Conservation (phyloP, 2,329 filamentous ascomycete genomes). For the Xylaria sp. region DNA sequence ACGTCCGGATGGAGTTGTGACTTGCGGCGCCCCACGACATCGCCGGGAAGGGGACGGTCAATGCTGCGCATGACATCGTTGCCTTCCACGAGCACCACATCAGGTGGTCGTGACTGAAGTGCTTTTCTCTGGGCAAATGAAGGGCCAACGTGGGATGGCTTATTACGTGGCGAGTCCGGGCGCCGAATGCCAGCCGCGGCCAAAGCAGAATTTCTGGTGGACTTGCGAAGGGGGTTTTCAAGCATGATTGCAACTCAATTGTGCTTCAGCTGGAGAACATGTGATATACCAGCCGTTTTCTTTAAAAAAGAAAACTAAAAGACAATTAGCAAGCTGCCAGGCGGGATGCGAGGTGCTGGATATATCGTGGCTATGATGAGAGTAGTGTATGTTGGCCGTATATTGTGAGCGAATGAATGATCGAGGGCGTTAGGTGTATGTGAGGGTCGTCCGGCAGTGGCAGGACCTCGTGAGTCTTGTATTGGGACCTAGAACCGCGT, state of each 20-base stretch:
- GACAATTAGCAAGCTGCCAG: neutral
- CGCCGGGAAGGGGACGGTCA: conserved; percentile 55
- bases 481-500: neutral
- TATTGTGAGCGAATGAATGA: conserved; percentile 12
- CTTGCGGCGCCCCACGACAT: conserved; percentile 49
- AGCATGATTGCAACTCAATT: conserved; percentile 24
- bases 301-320: too few relatives aligned
- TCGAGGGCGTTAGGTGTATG: neutral
- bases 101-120: conserved; percentile 39
- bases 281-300: neutral
- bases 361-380: neutral
- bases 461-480: neutral
- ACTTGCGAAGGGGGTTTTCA: conserved; percentile 25
- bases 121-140: conserved; percentile 52
- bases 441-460: neutral
- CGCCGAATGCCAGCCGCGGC: conserved; percentile 32
- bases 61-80: conserved; percentile 54
- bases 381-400: neutral
- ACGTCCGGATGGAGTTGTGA: conserved; percentile 50
- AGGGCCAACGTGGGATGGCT: conserved; percentile 34
- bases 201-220: conserved; percentile 17
- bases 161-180: conserved; percentile 39
- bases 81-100: conserved; percentile 52
- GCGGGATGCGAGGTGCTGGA: neutral
- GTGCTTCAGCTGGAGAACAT: neutral